Base-by-base conservation (phyloP, 495 filamentous ascomycete genomes). In the Sordaria brevicollis region DNA sequence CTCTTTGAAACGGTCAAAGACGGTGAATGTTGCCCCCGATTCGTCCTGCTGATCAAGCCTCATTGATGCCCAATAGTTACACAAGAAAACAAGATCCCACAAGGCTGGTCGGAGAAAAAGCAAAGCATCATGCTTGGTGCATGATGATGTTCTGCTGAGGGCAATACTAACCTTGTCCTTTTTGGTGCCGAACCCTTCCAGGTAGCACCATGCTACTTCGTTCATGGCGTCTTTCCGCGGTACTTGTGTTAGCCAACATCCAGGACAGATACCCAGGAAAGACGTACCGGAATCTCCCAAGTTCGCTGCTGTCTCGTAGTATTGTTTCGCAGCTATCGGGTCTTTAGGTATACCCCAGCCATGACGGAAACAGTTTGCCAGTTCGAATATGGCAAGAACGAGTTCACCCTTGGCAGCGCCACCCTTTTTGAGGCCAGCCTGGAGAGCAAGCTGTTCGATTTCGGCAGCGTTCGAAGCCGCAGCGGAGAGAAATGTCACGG, bases 251-350 rank as follows among this genome's bases (percentile, higher is more conserved):
- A 54, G 67, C 38, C 67, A 17, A n/a, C 25, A 11, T 21, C 7
- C 62, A 41, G 19, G n/a, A 67, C 37, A 7, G 21, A 8, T 19
- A 25, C 21, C 15, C 11, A 8, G 9, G 34, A 31, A 34, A n/a
- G n/a, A 75, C 81, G 69, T 79, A 87, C 86, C 86, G 41, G 91
- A 91, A 80, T 99, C 95, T 62, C 94, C 94, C 69, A 99, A 80
- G 73, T 98, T 97, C 43, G 95, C 95, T 29, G 95, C 95, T 34
- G 93, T 97, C 80, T 98, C 93, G 81, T 97, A 98, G 79, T 97
- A 98, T 84, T 95, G 82, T 76, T 87, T 91, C 35, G 95, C 96
- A 62, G 96, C 95, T 71, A 91, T 86, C 66, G 92, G 87, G 75
- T 99, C 95, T 78, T 92, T 94, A 71, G 86, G 84, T 41, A 97